Percentiles rank a stretch among this genome's conserved stretches.
These are phyloP conservation scores for Lignosus rhinocerotis DNA, from an alignment of 1,284 basidiomycete genomes.

Conservation along the genomic window DNA sequence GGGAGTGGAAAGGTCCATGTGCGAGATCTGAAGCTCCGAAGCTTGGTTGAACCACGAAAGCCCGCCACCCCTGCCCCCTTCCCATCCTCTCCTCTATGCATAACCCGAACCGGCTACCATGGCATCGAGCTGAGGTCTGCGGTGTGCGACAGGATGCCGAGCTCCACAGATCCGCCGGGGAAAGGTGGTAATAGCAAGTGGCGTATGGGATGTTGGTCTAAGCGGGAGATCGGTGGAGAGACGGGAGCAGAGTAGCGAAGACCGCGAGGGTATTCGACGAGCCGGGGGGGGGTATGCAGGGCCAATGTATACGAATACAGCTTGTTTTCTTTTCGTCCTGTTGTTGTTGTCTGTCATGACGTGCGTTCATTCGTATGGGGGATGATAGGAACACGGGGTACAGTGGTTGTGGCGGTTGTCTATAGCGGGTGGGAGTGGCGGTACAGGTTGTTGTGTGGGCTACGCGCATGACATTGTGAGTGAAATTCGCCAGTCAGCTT, in stretches of 20 bases:
- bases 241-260: not conserved
- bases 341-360: conserved; percentile 11
- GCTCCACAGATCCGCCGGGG: too few relatives aligned
- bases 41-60: not conserved
- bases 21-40: not conserved
- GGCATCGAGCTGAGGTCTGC: too few relatives aligned
- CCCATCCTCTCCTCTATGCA: too few relatives aligned
- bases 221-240: not conserved
- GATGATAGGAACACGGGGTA: not conserved
- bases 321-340: conserved; percentile 7
- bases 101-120: too few relatives aligned
- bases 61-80: not conserved
- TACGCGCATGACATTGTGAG: not conserved
- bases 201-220: not conserved
- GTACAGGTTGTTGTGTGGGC: not conserved
- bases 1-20: not conserved
- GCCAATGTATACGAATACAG: conserved; percentile 9
- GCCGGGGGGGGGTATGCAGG: conserved; percentile 11
- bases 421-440: not conserved
- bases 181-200: not conserved
- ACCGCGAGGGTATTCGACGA: conserved; percentile 8
- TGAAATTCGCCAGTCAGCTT: not conserved
- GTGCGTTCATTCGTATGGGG: not conserved
- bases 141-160: too few relatives aligned
- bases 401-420: not conserved